Conservation (phyloP, 2,329 filamentous ascomycete genomes). For the Pyrenochaeta sp. region DNA sequence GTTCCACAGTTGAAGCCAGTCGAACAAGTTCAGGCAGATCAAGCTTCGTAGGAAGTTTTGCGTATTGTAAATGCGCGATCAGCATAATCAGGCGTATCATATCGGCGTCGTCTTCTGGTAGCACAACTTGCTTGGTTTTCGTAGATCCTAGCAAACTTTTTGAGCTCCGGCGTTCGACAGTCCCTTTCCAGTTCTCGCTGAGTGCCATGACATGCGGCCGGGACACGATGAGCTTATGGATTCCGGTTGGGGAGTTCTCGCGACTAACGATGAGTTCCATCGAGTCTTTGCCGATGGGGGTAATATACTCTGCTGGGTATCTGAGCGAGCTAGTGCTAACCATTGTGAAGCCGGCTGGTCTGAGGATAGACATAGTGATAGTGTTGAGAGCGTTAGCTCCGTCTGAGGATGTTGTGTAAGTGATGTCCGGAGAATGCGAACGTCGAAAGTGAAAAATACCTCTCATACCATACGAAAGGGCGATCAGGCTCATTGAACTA, state of each 20-base stretch:
- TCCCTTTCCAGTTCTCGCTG: constrained; percentile 14
- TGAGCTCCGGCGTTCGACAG: constrained; percentile 2
- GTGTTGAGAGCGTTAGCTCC: not conserved
- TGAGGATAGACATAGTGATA: not conserved
- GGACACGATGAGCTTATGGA: constrained; percentile 12
- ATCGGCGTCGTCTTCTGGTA: constrained; percentile 42
- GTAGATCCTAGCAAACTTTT: not conserved
- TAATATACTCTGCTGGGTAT: not conserved
- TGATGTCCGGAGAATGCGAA: not conserved
- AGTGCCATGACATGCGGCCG: constrained; percentile 15
- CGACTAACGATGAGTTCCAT: constrained; percentile 12
- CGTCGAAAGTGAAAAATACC: not conserved
- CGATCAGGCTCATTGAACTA: not conserved
- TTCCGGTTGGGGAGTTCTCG: constrained; percentile 4
- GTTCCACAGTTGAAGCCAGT: constrained; percentile 35
- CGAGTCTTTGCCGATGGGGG: not conserved
- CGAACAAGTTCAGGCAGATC: constrained; percentile 32
- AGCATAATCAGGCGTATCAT: constrained; percentile 44
- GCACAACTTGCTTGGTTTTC: constrained; percentile 21
- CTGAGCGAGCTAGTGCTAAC: not conserved
- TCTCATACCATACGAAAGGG: not conserved
- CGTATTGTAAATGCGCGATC: constrained; percentile 41
- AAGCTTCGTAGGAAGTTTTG: constrained; percentile 34
- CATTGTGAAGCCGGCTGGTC: not conserved
- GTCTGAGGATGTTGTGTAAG: not conserved